These are phyloP conservation scores for Aechmea fasciata DNA, from an alignment of 176 grass and related monocot genomes.

Conservation along the genomic window DNA sequence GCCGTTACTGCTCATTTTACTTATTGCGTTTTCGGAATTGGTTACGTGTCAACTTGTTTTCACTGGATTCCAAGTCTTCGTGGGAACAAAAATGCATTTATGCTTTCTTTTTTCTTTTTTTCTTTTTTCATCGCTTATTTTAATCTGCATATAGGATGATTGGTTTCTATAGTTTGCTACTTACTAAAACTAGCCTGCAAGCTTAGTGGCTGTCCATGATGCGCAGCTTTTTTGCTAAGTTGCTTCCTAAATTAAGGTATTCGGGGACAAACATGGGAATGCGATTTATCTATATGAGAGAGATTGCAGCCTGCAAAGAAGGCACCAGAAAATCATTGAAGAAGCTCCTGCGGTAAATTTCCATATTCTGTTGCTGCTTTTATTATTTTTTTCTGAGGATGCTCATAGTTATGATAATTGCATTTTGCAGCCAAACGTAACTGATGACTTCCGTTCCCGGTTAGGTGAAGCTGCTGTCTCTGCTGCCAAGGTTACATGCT, in stretches of 20 bases:
- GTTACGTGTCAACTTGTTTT: not conserved
- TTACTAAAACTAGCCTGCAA: not conserved
- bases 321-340: slow-evolving; percentile 96
- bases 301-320: slow-evolving; percentile 96
- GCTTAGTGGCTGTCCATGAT: not conserved
- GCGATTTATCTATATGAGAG: slow-evolving; percentile 90
- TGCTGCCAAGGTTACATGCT: slow-evolving; percentile 68
- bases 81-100: not conserved
- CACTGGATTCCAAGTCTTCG: not conserved
- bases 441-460: slow-evolving; percentile 54
- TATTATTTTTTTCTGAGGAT: slow-evolving; percentile 16
- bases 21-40: not conserved
- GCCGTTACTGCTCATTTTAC: not conserved
- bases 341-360: slow-evolving; percentile 90
- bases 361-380: slow-evolving; percentile 9
- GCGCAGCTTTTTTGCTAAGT: too few species aligned
- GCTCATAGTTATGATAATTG: slow-evolving; percentile 17
- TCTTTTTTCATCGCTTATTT: not conserved
- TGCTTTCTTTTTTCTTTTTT: not conserved
- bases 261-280: slow-evolving; percentile 87
- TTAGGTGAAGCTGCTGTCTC: slow-evolving; percentile 83
- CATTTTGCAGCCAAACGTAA: slow-evolving; percentile 66
- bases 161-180: not conserved
- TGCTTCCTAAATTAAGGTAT: slow-evolving; percentile 44
- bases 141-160: not conserved